These are phyloP conservation scores for Citrus mangshanensis DNA, from an alignment of 345 rosid genomes.

Conservation along the genomic window DNA sequence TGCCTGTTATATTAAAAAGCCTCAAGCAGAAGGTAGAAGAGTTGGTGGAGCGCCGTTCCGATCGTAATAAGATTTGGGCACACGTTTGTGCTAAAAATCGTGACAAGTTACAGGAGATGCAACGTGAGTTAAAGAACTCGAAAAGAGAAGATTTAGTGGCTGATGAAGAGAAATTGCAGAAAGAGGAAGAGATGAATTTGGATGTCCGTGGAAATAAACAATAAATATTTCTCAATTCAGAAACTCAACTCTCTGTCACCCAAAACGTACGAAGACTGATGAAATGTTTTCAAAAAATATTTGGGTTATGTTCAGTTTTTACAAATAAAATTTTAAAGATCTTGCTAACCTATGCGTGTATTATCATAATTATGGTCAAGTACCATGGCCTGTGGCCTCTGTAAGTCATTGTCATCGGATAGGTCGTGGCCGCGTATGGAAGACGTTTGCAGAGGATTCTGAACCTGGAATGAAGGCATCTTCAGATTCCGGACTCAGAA, in stretches of 20 bases:
- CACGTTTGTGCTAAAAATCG: neutral
- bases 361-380: too few species aligned
- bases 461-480: too few species aligned
- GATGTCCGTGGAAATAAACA: neutral
- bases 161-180: neutral
- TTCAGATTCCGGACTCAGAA: too few species aligned
- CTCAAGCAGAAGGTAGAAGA: constrained; percentile 22
- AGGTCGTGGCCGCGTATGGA: too few species aligned
- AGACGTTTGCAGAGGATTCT: too few species aligned
- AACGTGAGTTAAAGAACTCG: neutral
- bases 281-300: too few species aligned
- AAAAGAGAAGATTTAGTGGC: neutral
- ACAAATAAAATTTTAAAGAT: too few species aligned
- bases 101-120: neutral
- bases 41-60: neutral
- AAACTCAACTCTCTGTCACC: neutral
- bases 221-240: neutral
- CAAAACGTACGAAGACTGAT: too few species aligned
- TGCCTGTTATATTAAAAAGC: constrained; percentile 14
- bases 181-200: neutral
- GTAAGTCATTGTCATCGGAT: too few species aligned
- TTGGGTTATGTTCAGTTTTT: neutral
- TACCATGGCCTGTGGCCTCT: too few species aligned
- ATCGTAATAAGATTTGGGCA: constrained; percentile 4
- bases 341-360: too few species aligned